phyloP scores from a whole-genome alignment of 306 rosid species.

The Hippophae tibetana region DNA sequence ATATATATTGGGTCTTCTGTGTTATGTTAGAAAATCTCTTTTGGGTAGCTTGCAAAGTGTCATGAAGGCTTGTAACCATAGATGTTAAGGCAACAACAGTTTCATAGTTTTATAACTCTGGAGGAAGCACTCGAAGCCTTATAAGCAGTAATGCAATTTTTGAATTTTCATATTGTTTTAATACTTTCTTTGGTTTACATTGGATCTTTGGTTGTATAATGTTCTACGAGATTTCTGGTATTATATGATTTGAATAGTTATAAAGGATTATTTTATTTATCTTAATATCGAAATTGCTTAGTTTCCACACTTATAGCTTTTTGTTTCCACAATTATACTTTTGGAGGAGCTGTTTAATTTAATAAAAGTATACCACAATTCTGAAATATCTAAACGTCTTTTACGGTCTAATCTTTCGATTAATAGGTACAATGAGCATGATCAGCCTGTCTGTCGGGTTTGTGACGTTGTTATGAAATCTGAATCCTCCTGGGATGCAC shows the following conservation, averaged over 20 bases:
- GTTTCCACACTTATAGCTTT: background rate
- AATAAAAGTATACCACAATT: background rate
- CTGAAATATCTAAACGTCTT: constrained; percentile 14
- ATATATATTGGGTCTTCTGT: too few relatives aligned
- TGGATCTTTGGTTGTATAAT: too few relatives aligned
- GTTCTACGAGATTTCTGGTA: too few relatives aligned
- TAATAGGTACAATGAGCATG: constrained; percentile 61
- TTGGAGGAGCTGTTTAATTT: background rate
- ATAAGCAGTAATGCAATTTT: too few relatives aligned
- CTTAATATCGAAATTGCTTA: background rate
- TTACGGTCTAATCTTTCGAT: constrained; percentile 1
- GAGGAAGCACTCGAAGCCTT: too few relatives aligned
- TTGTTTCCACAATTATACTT: background rate
- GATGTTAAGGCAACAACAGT: too few relatives aligned
- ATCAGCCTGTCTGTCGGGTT: constrained; percentile 79
- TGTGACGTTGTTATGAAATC: constrained; percentile 68
- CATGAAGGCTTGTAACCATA: too few relatives aligned
- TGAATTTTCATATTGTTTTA: too few relatives aligned
- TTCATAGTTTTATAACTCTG: too few relatives aligned
- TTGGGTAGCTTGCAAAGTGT: too few relatives aligned
- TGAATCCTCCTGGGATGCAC: constrained; percentile 70
- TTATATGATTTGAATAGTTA: background rate
- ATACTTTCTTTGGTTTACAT: too few relatives aligned
- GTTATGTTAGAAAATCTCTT: too few relatives aligned
- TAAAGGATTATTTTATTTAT: background rate